Evolutionary conservation across 2,329 filamentous ascomycete species (phyloP), one percentile per base, ranked within the genome.

Genomic region (Diaporthe sp.): DNA sequence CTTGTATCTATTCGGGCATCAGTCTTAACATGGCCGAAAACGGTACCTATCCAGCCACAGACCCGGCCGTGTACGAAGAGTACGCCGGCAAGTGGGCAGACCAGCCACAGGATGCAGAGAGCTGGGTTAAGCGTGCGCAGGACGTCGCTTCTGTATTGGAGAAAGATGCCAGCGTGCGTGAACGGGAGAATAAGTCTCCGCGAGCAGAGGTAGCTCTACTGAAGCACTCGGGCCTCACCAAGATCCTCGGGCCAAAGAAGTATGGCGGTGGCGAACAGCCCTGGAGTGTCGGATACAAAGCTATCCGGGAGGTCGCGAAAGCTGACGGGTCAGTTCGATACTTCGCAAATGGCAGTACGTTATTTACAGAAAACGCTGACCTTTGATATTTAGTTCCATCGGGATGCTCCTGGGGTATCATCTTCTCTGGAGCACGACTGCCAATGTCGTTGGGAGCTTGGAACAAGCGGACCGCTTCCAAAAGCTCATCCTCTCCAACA

Each of bases 401-500:
- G 92, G 91, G 1, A 92, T 92, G 91, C 86, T 93, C 0, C 84
- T 93, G 0, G 91, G 90, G 1, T 93, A 93, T 78, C 91, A 93
- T 79, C 84, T 93, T 6, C 84, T 92, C 10, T 93, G 91, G 91
- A 90, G 88, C 0, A 90, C 87, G 0, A 92, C 89, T 0, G 90
- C 90, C 22, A 89, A 89, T 75, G 84, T 93, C 0, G 89, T 93
- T 13, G 92, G 92, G 2, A 91, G 86, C 0, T 81, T 88, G 0
- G 89, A 92, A 78, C 92, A 93, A 80, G 87, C 87, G 25, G 90
- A 92, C 19, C 87, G 88, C 25, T 82, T 86, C 1, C 87, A 92
- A 75, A 85, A 91, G 76, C 82, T 88, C 70, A 91, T 93, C 79
- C 87, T 92, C 76, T 82, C 85, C 25, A 92, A 92, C 83, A 93